phyloP scores from a whole-genome alignment of 116 monocot species.

The Iris pallida region DNA sequence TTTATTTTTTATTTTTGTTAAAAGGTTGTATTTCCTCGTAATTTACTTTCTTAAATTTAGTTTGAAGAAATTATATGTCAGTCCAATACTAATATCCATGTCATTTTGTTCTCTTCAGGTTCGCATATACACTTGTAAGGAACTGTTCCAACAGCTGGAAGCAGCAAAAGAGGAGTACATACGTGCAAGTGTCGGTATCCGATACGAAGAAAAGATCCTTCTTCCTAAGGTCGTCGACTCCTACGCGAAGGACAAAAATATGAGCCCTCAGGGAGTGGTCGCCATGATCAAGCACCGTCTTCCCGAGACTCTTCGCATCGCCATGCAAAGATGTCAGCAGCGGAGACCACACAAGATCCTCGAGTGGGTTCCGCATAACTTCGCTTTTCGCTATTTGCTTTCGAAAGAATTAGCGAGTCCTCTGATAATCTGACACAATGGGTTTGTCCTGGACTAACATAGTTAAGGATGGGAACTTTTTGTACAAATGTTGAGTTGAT shows the following conservation, averaged over 20 bases:
- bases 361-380: constrained; percentile 82
- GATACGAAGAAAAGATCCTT: constrained; percentile 75
- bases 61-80: too few species aligned
- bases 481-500: constrained; percentile 22
- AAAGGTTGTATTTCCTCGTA: too few species aligned
- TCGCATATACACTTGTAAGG: constrained; percentile 61
- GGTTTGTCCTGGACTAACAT: background rate
- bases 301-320: constrained; percentile 63
- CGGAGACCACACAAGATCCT: constrained; percentile 62
- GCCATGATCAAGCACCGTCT: constrained; percentile 67
- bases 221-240: constrained; percentile 86
- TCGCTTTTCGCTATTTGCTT: constrained; percentile 67
- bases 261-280: constrained; percentile 39
- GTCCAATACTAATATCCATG: background rate
- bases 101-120: constrained; percentile 44
- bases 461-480: background rate
- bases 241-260: constrained; percentile 56
- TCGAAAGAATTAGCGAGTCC: constrained; percentile 52
- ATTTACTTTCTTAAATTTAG: too few species aligned
- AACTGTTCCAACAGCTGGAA: constrained; percentile 73
- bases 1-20: too few species aligned
- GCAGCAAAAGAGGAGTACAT: constrained; percentile 84
- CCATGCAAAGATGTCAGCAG: constrained; percentile 68
- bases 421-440: constrained; percentile 27
- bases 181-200: constrained; percentile 68